Evolutionary conservation across 2,329 filamentous ascomycete genomes (phyloP).

Genomic region (Scedosporium boydii): DNA sequence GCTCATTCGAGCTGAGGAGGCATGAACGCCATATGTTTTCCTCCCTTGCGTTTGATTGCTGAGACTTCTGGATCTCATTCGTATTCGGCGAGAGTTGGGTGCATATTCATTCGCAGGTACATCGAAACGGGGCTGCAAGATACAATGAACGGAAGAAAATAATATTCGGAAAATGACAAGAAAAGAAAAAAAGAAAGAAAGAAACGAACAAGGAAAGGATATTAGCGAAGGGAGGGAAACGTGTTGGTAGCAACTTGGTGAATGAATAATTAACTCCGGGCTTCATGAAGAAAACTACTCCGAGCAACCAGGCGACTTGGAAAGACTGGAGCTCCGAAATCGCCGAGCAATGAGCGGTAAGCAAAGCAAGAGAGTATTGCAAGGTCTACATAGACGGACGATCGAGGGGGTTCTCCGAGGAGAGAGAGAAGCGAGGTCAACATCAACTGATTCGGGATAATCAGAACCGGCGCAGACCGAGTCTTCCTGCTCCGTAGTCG

Average conservation of each 20-base stretch:
- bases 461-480: background rate
- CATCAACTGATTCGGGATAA: background rate
- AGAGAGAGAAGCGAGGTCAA: background rate
- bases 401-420: background rate
- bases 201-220: no score
- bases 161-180: no score
- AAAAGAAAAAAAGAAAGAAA: no score
- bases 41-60: no score
- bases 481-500: background rate
- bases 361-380: background rate
- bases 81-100: no score
- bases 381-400: background rate
- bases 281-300: background rate
- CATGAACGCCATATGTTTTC: no score
- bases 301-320: background rate
- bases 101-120: no score
- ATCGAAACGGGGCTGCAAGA: no score
- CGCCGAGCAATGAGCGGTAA: background rate
- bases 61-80: no score
- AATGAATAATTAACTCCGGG: background rate
- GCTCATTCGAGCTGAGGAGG: no score
- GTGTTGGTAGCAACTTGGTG: background rate
- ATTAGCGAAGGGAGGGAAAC: no score
- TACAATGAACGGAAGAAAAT: no score
- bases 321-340: background rate